Percentiles rank a stretch among this genome's conserved stretches.
Conservation (phyloP, 345 rosid species). For the Gossypium arboreum region DNA sequence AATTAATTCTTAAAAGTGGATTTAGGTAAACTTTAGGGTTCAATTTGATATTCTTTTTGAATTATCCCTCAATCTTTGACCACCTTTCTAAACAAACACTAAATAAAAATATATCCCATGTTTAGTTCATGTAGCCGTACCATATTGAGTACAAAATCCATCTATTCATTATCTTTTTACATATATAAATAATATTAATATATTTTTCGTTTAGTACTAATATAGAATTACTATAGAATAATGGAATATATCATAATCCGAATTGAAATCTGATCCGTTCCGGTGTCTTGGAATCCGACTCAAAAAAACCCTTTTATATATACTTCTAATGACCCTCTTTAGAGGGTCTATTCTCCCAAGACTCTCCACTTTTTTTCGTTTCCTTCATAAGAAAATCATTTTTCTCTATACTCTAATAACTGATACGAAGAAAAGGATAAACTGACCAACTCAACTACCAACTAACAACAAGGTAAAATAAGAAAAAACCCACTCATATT, state of each 20-base stretch:
- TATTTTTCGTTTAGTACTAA: neutral
- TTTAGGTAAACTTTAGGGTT: too few relatives aligned
- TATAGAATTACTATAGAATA: too few relatives aligned
- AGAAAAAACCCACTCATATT: neutral
- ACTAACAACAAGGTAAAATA: too few relatives aligned
- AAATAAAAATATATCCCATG: neutral
- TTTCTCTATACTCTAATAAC: too few relatives aligned
- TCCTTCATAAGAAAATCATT: too few relatives aligned
- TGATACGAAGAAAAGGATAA: too few relatives aligned
- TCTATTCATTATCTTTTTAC: neutral
- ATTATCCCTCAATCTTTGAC: neutral
- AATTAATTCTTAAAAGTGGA: too few relatives aligned
- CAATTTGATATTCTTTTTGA: neutral
- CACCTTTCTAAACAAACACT: neutral
- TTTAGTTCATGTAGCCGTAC: neutral
- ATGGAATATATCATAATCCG: too few relatives aligned
- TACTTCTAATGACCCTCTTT: too few relatives aligned
- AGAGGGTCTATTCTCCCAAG: accelerated
- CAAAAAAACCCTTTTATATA: too few relatives aligned
- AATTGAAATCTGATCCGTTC: too few relatives aligned
- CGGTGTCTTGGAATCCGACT: accelerated
- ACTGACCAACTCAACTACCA: accelerated
- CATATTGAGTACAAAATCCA: neutral
- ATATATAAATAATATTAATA: neutral
- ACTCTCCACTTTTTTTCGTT: too few relatives aligned